phyloP scores from a whole-genome alignment of 768 basidiomycete species.

The Pulveroboletus sp. region DNA sequence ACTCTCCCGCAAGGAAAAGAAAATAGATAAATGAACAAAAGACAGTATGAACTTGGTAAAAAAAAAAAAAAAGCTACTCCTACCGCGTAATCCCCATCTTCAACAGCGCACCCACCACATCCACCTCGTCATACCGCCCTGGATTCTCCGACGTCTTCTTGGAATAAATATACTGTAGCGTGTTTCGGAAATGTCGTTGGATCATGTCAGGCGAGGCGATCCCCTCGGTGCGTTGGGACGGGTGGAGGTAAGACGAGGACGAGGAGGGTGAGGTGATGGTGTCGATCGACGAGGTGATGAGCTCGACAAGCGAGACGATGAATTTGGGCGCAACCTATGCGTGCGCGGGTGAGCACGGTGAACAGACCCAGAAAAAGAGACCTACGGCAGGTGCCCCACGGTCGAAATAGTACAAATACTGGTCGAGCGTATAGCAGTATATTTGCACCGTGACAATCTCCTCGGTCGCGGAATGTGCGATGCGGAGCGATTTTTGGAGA shows the following conservation, averaged over 20 bases:
- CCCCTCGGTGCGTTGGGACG: slow-evolving; percentile 87
- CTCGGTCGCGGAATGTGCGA: slow-evolving; percentile 95
- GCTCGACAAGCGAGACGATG: slow-evolving; percentile 92
- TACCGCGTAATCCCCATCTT: slow-evolving; percentile 82
- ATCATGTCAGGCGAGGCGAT: slow-evolving; percentile 95
- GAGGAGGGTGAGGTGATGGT: slow-evolving; percentile 67
- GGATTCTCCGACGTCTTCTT: slow-evolving; percentile 50
- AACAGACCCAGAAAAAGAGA: slow-evolving; percentile 8
- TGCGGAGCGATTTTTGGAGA: slow-evolving; percentile 92
- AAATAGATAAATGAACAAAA: too few species aligned
- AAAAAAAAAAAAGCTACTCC: too few species aligned
- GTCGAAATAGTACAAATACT: slow-evolving; percentile 95
- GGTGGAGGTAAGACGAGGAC: slow-evolving; percentile 64
- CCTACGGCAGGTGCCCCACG: slow-evolving; percentile 87
- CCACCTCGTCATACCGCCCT: slow-evolving; percentile 79
- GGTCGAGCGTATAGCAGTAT: slow-evolving; percentile 94
- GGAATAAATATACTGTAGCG: slow-evolving; percentile 75
- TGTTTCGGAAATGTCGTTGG: slow-evolving; percentile 88
- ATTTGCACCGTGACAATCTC: slow-evolving; percentile 96
- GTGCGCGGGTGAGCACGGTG: not conserved
- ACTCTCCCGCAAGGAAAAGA: too few species aligned
- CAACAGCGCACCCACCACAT: slow-evolving; percentile 80
- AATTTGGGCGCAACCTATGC: slow-evolving; percentile 89
- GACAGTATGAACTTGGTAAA: too few species aligned
- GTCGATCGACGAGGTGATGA: slow-evolving; percentile 94